Conservation (phyloP, 2,329 filamentous ascomycete species). For the Pyrenochaeta sp. region DNA sequence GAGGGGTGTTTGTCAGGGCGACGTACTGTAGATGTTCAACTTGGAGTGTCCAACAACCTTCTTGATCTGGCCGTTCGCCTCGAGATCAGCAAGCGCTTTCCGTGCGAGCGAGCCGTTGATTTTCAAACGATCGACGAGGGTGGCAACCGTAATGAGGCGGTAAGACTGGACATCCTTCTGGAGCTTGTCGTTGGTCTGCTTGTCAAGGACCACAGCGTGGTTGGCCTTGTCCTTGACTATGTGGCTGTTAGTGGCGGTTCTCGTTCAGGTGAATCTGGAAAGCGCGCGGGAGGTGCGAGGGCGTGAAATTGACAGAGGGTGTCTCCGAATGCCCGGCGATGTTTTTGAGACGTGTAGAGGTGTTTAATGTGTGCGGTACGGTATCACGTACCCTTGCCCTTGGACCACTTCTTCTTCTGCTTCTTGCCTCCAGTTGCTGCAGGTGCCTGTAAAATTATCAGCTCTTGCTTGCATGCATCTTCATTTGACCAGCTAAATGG, state of each 20-base stretch:
- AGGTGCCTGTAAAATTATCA: constrained; percentile 48
- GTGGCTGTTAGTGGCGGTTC: constrained; percentile 37
- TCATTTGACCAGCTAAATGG: not conserved
- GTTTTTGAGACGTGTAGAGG: constrained; percentile 6
- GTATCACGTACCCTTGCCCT: constrained; percentile 64
- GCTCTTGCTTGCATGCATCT: constrained; percentile 2
- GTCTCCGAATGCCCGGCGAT: constrained; percentile 2
- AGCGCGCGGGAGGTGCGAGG: constrained; percentile 7
- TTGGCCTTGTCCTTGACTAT: constrained; percentile 99
- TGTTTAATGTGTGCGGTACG: constrained; percentile 26
- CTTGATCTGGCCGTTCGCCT: constrained; percentile 99
- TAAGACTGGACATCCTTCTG: constrained; percentile 99
- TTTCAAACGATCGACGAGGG: constrained; percentile 99
- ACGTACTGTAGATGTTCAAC: constrained; percentile 97
- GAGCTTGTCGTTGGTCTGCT: constrained; percentile 95
- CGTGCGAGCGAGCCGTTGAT: constrained; percentile 98
- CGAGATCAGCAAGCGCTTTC: constrained; percentile 86
- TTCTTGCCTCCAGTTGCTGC: constrained; percentile 75
- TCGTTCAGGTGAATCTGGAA: constrained; percentile 7
- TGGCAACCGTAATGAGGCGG: constrained; percentile 98
- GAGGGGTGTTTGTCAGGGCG: constrained; percentile 1
- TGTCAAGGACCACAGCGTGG: constrained; percentile 99
- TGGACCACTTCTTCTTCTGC: constrained; percentile 84
- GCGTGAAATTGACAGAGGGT: constrained; percentile 1
- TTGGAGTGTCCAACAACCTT: constrained; percentile 96